Evolutionary conservation across 768 basidiomycete species (phyloP).

Genomic region (Mycena metata): DNA sequence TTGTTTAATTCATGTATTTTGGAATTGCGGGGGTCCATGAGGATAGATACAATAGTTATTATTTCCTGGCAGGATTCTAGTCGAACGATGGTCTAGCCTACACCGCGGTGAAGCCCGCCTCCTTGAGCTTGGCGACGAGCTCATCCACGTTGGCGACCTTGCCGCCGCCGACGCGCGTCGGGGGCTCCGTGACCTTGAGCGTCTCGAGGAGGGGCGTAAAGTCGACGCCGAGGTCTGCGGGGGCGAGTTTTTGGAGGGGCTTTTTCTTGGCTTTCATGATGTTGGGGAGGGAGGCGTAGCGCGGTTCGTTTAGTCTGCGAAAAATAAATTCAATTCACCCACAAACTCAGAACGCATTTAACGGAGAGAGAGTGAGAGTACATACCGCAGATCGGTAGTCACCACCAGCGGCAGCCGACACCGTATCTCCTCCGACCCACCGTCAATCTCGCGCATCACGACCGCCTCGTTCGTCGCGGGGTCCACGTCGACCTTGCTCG

Average conservation of each 20-base stretch:
- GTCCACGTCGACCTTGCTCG: slow-evolving; percentile 86
- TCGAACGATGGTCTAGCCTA: slow-evolving; percentile 40
- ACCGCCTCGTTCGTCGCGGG: slow-evolving; percentile 70
- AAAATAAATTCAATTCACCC: background rate
- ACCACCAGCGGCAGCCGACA: slow-evolving; percentile 87
- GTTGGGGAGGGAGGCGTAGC: slow-evolving; percentile 96
- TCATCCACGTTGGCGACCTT: slow-evolving; percentile 95
- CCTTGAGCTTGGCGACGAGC: slow-evolving; percentile 89
- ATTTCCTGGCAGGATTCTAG: background rate
- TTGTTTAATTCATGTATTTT: too few relatives aligned
- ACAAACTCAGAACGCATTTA: background rate
- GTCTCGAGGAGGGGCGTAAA: slow-evolving; percentile 87
- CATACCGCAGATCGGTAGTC: slow-evolving; percentile 95
- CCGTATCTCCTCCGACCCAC: slow-evolving; percentile 87
- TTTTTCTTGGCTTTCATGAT: slow-evolving; percentile 99
- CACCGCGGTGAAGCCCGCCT: slow-evolving; percentile 74
- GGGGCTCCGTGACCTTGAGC: slow-evolving; percentile 90
- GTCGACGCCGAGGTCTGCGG: slow-evolving; percentile 87
- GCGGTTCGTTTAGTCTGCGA: slow-evolving; percentile 87
- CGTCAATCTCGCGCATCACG: slow-evolving; percentile 94
- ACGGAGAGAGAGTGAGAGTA: slow-evolving; percentile 47
- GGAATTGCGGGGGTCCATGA: background rate
- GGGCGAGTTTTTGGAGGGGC: slow-evolving; percentile 85
- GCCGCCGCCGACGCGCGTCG: slow-evolving; percentile 89
- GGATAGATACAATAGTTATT: background rate